Base-by-base conservation (phyloP, 495 filamentous ascomycete species). In the Annulohypoxylon bovei region DNA sequence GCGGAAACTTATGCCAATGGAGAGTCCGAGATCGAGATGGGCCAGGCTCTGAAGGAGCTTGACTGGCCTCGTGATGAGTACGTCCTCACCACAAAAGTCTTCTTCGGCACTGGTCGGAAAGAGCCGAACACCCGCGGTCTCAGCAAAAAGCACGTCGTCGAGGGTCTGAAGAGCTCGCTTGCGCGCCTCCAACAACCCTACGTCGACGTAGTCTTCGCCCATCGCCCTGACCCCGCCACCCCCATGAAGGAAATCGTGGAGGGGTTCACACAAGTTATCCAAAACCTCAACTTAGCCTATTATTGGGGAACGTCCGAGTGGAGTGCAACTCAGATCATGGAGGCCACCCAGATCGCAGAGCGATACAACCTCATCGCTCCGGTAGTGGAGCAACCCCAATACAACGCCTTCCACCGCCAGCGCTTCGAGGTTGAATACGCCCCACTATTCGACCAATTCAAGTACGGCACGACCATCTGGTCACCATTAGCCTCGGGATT, bases 391-490 rank as follows among this genome's bases (percentile, higher is more conserved):
- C 85, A 88, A 76, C 86, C 87, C 6, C 82, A 86, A 37, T 88
- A 88, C 80, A 88, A 88, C 71, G 78, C 85, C 27, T 82, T 87
- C 68, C 80, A 85, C 75, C 80, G 86, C 47, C 72, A 86, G 74
- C 78, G 83, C 55, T 87, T 88, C 71, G 86, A 93, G 78, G 80
- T 83, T 44, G 87, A 94, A 72, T 92, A 86, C 79, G 83, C 84
- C 58, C 83, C 79, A 28, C 76, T 94, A 16, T 93, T 87, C 70
- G 76, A 85, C 53, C 81, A 89, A 9, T 86, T 87, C 71, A 87
- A 89, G 9, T 80, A 89, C 28, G 90, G 92, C n/a, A 79, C 92
- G 68, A 94, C 92, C 9, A 87, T 86, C 22, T 95, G 87, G 77
- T 88, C 84, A 4, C 92, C 92, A 4, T 80, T 95, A 27, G 88